Evolutionary conservation across 148 eudicot genomes (phyloP).

Genomic region (Diospyros kaki): DNA sequence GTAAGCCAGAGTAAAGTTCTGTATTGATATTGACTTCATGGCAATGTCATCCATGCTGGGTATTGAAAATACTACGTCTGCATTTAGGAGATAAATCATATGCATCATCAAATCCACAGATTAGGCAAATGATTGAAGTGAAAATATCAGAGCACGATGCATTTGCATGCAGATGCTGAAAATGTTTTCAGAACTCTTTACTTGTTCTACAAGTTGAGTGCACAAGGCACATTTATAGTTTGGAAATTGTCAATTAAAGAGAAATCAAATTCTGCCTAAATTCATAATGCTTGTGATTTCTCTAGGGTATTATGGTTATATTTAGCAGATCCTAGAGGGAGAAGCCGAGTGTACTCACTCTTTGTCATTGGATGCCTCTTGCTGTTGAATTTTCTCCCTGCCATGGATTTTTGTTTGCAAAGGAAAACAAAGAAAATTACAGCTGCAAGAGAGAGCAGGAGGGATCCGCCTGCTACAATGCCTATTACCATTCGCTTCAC

Average conservation of each 20-base stretch:
- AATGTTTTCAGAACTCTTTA: background rate
- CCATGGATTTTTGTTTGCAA: conserved; percentile 20
- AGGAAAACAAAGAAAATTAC: conserved; percentile 20
- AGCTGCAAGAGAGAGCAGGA: conserved; percentile 16
- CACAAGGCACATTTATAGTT: background rate
- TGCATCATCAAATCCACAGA: background rate
- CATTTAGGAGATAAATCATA: conserved; percentile 14
- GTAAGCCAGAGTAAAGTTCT: conserved; percentile 34
- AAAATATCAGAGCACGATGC: background rate
- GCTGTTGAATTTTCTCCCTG: conserved; percentile 11
- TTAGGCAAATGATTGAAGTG: background rate
- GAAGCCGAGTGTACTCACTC: conserved; percentile 27
- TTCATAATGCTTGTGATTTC: conserved; percentile 3
- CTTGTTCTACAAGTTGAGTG: background rate
- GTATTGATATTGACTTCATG: conserved; percentile 32
- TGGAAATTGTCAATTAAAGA: background rate
- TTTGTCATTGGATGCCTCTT: conserved; percentile 25
- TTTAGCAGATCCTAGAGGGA: conserved; percentile 1
- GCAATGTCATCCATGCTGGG: conserved; percentile 34
- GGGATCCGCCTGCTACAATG: conserved; percentile 19
- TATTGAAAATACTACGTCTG: conserved; percentile 44
- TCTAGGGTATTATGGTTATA: background rate
- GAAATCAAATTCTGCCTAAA: background rate
- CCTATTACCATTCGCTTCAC: conserved; percentile 20
- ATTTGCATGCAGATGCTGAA: no score